Evolutionary conservation across 345 rosid genomes (phyloP), one percentile per base, ranked within the genome.

Genomic region (Geranium rotundifolium): DNA sequence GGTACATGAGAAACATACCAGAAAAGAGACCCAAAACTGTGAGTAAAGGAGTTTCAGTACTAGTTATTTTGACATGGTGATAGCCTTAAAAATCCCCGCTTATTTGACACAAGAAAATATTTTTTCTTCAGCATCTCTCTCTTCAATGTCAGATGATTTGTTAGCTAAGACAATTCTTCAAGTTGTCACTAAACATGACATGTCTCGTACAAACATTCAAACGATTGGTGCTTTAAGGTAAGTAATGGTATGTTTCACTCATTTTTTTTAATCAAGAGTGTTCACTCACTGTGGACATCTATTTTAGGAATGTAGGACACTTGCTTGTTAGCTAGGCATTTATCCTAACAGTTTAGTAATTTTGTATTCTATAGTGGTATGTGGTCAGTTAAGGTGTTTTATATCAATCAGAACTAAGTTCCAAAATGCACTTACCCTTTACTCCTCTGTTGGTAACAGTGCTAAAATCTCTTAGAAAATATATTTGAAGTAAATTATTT

Each of bases 191-290:
- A 95, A 88, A 77, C 88, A 96, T 19, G 97, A 95, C 62, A 72
- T 90, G 80, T 88, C 80, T 34, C 90, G 97, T 62, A 88, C 99
- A 65, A 95, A 95, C 73, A 95, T 95, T 81, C 99, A 95, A 78
- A 86, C 86, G 97, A 87, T 95, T 76, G 99, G 99, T 63, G 90
- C 99, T 73, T 75, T 95, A 66, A 86, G 99, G 99, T 90, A 71
- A 57, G 71, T 30, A 14, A 59, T 56, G 55, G 54, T 30, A 46
- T 59, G 41, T 8, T 34, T 5, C 7, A 1, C 50, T 41, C 13
- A 5, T 41, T 41, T 6, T 5, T 4, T 41, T 4, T 12, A 41
- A n/a, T n/a, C n/a, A n/a, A n/a, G n/a, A n/a, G n/a, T n/a, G n/a
- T n/a, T n/a, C n/a, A 34, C 2, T 34, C 10, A 8, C 3, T 34